Base-by-base conservation (phyloP, 2,329 filamentous ascomycete species). In the Penicillium italicum region DNA sequence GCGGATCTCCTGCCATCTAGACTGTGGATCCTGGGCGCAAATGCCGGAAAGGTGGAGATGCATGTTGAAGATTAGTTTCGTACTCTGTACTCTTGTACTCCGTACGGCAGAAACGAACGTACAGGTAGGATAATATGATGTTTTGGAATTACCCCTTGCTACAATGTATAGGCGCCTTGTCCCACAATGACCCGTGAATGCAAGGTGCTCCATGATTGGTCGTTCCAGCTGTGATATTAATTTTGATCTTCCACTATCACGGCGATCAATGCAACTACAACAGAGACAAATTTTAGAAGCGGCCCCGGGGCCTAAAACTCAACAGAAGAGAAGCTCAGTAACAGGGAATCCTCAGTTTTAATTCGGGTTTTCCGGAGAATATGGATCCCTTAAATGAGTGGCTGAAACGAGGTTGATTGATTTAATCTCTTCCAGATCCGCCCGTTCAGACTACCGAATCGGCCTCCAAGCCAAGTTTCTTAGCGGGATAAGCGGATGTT, bases 381-480 rank as follows among this genome's bases (percentile, higher is more conserved):
- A 26, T 11, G 9, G 16, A 11, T n/a, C 5, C n/a, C 4, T 9
- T 31, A 37, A 31, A 37, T 22, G 24, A 37, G 50, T 42, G 58
- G 56, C 58, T 63, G 58, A 63, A 58, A 62, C 55, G 47, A 30
- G 38, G 47, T 36, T 42, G 10, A 34, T 6, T 30, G 31, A 42
- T 20, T 54, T 62, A 64, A 65, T 63, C 53, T 59, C 60, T 59
- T 49, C 34, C 50, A 52, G 46, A 55, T 54, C 40, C 40, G 49
- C 30, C 52, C 49, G 46, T 42, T 37, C 49, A 56, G 38, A 30
- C 36, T 30, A 28, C 24, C 33, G 37, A 51, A 57, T 55, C 40
- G 56, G 57, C 58, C 49, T 41, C 50, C 34, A 56, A 62, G 62
- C 61, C 64, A 64, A 62, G 61, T 60, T 61, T 59, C 36, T 62